Conservation (phyloP, 495 filamentous ascomycete genomes). For the Viridothelium virens region DNA sequence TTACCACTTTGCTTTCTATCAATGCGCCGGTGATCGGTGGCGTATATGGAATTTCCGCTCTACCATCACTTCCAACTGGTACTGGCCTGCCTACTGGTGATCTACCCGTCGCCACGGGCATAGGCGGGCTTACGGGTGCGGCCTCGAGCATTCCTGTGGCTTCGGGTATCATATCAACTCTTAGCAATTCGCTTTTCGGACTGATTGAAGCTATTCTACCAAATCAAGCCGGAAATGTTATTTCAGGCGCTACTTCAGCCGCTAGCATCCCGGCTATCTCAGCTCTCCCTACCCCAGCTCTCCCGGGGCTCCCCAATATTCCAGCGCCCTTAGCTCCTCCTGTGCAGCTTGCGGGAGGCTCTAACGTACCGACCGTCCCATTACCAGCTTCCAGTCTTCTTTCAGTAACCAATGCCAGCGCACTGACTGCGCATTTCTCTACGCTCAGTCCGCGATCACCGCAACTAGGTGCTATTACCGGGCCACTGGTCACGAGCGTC, state of each 20-base stretch:
- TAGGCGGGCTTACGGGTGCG: neutral
- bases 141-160: neutral
- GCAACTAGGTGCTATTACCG: neutral
- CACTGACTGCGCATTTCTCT: neutral
- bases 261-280: neutral
- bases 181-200: neutral
- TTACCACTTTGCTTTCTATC: neutral
- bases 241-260: neutral
- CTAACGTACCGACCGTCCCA: neutral
- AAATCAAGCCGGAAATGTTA: neutral
- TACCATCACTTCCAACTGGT: neutral
- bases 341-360: neutral
- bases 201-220: neutral
- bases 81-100: neutral
- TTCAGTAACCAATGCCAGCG: neutral
- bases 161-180: neutral
- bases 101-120: neutral
- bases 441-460: neutral
- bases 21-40: neutral
- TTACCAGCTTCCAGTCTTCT: neutral
- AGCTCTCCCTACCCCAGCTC: neutral
- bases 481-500: neutral
- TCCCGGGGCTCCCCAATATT: neutral
- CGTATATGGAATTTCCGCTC: neutral
- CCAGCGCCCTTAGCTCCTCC: neutral